Conservation (phyloP, 805 yeast genomes). For the Candida argentea region DNA sequence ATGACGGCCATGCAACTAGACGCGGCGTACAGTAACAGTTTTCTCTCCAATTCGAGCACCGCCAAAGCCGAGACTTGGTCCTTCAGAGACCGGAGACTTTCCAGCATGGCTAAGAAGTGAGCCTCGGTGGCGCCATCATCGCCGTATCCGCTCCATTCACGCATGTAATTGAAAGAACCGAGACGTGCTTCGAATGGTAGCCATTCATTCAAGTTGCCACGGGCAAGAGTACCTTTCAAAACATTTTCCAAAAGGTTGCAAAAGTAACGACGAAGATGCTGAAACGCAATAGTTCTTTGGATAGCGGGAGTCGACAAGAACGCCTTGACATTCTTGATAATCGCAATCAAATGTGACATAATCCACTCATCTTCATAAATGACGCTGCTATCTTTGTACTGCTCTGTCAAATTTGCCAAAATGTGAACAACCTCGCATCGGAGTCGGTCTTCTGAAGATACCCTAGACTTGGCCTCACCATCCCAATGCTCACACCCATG, state of each 20-base stretch:
- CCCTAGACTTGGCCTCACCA: conserved; percentile 21
- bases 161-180: conserved; percentile 70
- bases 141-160: conserved; percentile 95
- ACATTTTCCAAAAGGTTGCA: conserved; percentile 73
- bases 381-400: conserved; percentile 38
- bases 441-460: conserved; percentile 31
- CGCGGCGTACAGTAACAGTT: conserved; percentile 59
- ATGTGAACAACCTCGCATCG: conserved; percentile 75
- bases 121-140: conserved; percentile 53
- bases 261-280: conserved; percentile 71
- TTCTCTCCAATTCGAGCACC: conserved; percentile 69
- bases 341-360: conserved; percentile 48
- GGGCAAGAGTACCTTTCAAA: conserved; percentile 43
- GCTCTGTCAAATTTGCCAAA: conserved; percentile 55
- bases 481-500: conserved; percentile 43
- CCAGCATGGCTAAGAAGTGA: conserved; percentile 51
- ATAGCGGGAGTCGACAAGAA: conserved; percentile 47
- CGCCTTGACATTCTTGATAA: conserved; percentile 50
- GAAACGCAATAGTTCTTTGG: conserved; percentile 62
- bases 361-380: conserved; percentile 62
- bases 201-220: conserved; percentile 37
- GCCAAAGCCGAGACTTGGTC: conserved; percentile 50
- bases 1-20: conserved; percentile 78
- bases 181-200: conserved; percentile 82
- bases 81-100: conserved; percentile 26